Percentiles rank a stretch among this genome's conserved stretches.
phyloP scores from a whole-genome alignment of 2,329 filamentous ascomycete species.

The Paraconiothyrium sp. region DNA sequence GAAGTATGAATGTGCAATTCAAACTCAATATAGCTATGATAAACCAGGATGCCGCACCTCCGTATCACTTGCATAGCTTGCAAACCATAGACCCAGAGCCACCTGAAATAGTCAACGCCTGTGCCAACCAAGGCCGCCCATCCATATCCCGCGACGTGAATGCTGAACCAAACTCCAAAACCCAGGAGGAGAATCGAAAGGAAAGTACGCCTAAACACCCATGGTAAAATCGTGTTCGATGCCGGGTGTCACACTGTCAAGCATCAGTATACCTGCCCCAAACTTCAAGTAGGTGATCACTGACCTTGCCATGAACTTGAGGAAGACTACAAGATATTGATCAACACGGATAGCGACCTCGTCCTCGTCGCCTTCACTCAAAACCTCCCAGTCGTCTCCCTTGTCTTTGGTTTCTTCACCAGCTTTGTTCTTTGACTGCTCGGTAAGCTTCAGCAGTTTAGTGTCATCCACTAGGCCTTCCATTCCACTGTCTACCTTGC shows the following conservation, averaged over 20 bases:
- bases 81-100: background rate
- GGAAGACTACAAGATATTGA: slow-evolving; percentile 86
- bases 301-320: slow-evolving; percentile 73
- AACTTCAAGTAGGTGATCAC: background rate
- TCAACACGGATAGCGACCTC: slow-evolving; percentile 87
- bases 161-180: slow-evolving; percentile 6
- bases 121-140: background rate
- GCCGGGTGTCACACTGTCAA: slow-evolving; percentile 83
- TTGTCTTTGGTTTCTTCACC: slow-evolving; percentile 48
- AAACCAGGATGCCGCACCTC: slow-evolving; percentile 2
- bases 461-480: slow-evolving; percentile 88
- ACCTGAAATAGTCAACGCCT: slow-evolving; percentile 8
- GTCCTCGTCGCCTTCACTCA: slow-evolving; percentile 69
- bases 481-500: slow-evolving; percentile 69
- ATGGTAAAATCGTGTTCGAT: slow-evolving; percentile 99
- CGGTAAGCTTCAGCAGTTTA: slow-evolving; percentile 68
- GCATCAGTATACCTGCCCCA: slow-evolving; percentile 66
- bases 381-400: slow-evolving; percentile 68
- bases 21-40: background rate
- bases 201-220: slow-evolving; percentile 71
- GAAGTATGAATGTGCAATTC: background rate
- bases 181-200: slow-evolving; percentile 2
- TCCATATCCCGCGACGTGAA: slow-evolving; percentile 9
- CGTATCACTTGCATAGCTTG: background rate
- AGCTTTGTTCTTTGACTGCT: slow-evolving; percentile 55